These are phyloP conservation scores for Stromatinia cepivora DNA, from an alignment of 2,329 filamentous ascomycete genomes.

Conservation along the genomic window DNA sequence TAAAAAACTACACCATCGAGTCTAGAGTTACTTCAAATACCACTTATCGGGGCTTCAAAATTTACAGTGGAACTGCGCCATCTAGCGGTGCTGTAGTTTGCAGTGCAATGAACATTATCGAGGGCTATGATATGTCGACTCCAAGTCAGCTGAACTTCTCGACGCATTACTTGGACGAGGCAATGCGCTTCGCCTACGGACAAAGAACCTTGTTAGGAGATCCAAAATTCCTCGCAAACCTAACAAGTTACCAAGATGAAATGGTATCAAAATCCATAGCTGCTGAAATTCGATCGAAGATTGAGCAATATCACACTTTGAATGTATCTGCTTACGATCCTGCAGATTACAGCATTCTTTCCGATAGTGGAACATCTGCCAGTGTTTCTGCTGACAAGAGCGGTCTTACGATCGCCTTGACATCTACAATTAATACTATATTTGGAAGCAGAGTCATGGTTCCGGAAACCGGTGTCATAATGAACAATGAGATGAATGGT, in stretches of 20 bases:
- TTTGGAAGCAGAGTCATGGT: constrained; percentile 63
- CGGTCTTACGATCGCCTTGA: constrained; percentile 63
- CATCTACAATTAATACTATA: constrained; percentile 66
- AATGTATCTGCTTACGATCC: constrained; percentile 64
- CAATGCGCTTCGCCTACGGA: constrained; percentile 66
- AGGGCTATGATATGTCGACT: constrained; percentile 68
- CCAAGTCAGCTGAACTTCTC: constrained; percentile 56
- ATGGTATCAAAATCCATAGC: constrained; percentile 54
- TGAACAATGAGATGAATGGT: constrained; percentile 66
- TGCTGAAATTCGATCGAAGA: constrained; percentile 55
- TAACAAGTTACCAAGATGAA: constrained; percentile 57
- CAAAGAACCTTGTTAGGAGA: constrained; percentile 63
- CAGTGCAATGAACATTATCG: constrained; percentile 72
- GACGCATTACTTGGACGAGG: constrained; percentile 66
- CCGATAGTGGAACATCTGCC: constrained; percentile 52
- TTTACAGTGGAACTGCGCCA: constrained; percentile 71
- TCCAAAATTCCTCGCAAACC: constrained; percentile 57
- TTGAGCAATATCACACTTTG: constrained; percentile 57
- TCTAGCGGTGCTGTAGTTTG: constrained; percentile 76
- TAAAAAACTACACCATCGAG: constrained; percentile 70
- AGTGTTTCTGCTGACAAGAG: constrained; percentile 56
- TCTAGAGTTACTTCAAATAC: constrained; percentile 63
- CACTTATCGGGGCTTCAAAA: constrained; percentile 67
- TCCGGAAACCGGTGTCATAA: constrained; percentile 69
- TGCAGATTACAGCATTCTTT: constrained; percentile 56